Conservation (phyloP, 371 early-diverging fungal species). For the Mortierella sp. region DNA sequence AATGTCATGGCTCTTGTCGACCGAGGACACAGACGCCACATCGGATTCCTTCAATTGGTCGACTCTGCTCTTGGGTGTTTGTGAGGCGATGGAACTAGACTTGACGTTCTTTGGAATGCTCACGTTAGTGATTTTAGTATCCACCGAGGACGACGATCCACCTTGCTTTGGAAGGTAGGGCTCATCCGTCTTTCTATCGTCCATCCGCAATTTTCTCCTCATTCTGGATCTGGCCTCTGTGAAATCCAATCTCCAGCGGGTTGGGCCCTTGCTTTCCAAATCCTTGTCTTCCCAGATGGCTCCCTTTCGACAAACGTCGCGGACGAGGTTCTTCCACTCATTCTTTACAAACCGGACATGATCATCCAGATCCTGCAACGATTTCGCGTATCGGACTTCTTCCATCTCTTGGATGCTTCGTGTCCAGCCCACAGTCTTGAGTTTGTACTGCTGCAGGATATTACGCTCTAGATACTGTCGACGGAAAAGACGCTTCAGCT, state of each 20-base stretch:
- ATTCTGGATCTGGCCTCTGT: conserved; percentile 70
- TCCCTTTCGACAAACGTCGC: conserved; percentile 68
- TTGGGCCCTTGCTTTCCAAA: conserved; percentile 18
- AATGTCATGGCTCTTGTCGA: conserved; percentile 27
- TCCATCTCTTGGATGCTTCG: conserved; percentile 75
- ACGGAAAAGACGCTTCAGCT: conserved; percentile 70
- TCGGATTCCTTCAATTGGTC: conserved; percentile 48
- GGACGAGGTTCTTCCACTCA: conserved; percentile 75
- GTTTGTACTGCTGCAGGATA: conserved; percentile 65
- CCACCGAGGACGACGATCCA: conserved; percentile 34
- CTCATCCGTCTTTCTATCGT: conserved; percentile 50
- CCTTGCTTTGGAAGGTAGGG: conserved; percentile 52
- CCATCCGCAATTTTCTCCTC: conserved; percentile 47
- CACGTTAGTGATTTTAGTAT: conserved; percentile 42
- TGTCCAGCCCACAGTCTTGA: conserved; percentile 70
- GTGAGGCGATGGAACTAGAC: conserved; percentile 31
- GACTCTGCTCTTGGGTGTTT: conserved; percentile 25
- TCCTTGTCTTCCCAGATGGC: conserved; percentile 72
- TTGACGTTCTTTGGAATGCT: conserved; percentile 51
- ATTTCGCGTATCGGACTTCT: conserved; percentile 67
- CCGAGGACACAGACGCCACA: conserved; percentile 36
- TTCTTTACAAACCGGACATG: conserved; percentile 73
- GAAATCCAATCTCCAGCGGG: conserved; percentile 80
- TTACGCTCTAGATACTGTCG: conserved; percentile 64
- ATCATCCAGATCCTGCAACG: conserved; percentile 72